Evolutionary conservation across 2,329 filamentous ascomycete species (phyloP).

Genomic region (Epichloe bromicola): DNA sequence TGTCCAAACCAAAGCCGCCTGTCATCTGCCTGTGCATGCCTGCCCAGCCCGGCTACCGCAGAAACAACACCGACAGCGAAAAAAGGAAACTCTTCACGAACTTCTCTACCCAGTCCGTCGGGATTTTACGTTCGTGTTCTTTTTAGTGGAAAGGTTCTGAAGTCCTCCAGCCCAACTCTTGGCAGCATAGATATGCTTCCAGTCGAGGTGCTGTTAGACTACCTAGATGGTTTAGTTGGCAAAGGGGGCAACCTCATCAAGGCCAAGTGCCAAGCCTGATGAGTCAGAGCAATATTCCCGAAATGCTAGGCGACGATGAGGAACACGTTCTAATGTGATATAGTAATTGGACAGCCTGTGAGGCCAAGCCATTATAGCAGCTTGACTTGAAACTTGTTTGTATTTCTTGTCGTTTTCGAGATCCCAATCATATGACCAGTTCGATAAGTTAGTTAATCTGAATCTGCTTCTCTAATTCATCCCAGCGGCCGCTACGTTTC

Average conservation of each 20-base stretch:
- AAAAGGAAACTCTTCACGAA: not conserved
- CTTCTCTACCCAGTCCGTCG: constrained; percentile 3
- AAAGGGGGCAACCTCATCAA: constrained; percentile 31
- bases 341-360: not conserved
- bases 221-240: constrained; percentile 61
- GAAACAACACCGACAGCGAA: not conserved
- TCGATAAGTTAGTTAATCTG: not conserved
- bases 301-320: not conserved
- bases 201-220: constrained; percentile 48
- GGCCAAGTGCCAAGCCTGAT: constrained; percentile 13
- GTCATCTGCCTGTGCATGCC: constrained; percentile 17
- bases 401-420: not conserved
- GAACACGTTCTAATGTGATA: not conserved
- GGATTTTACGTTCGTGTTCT: constrained; percentile 51
- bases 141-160: constrained; percentile 54
- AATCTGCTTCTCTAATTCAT: constrained; percentile 45
- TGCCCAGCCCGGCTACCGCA: constrained; percentile 7
- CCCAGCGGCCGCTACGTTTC: constrained; percentile 62
- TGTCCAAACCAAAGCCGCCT: constrained; percentile 13
- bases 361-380: not conserved
- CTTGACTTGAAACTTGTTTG: not conserved
- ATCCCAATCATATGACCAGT: not conserved
- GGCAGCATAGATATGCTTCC: constrained; percentile 60
- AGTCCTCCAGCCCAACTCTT: constrained; percentile 55
- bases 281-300: constrained; percentile 3